Conservation (phyloP, 1,139 yeast genomes). For the Candida sanyaensis region DNA sequence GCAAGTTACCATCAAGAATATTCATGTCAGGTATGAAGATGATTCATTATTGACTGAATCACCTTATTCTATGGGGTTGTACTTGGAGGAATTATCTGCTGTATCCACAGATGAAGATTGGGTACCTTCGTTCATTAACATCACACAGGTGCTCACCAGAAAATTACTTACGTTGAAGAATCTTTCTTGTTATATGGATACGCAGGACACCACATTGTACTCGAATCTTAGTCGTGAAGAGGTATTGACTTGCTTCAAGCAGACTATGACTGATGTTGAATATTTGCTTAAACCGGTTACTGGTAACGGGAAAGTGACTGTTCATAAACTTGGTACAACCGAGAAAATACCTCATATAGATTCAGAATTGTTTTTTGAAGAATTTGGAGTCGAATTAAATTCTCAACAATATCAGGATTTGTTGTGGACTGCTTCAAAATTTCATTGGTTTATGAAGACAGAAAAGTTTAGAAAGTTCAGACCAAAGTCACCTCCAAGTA, state of each 20-base stretch:
- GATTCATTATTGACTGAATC: slow-evolving; percentile 59
- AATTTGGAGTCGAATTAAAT: slow-evolving; percentile 82
- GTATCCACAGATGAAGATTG: slow-evolving; percentile 85
- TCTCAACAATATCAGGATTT: slow-evolving; percentile 83
- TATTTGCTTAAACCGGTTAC: slow-evolving; percentile 84
- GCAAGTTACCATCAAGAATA: slow-evolving; percentile 89
- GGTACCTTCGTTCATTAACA: slow-evolving; percentile 83
- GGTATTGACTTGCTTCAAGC: slow-evolving; percentile 42
- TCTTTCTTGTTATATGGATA: slow-evolving; percentile 84
- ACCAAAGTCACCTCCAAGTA: slow-evolving; percentile 60
- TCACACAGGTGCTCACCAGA: slow-evolving; percentile 66
- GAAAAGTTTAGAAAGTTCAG: slow-evolving; percentile 70
- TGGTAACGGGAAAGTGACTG: slow-evolving; percentile 80
- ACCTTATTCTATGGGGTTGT: slow-evolving; percentile 83
- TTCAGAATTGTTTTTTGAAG: slow-evolving; percentile 80
- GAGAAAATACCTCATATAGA: slow-evolving; percentile 70
- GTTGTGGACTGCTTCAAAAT: slow-evolving; percentile 77
- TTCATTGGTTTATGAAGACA: slow-evolving; percentile 78
- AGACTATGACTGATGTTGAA: slow-evolving; percentile 43
- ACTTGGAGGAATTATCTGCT: slow-evolving; percentile 86
- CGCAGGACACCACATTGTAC: slow-evolving; percentile 56
- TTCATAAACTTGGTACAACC: slow-evolving; percentile 78
- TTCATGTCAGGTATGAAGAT: slow-evolving; percentile 92
- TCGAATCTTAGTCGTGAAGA: slow-evolving; percentile 42
- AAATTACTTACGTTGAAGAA: slow-evolving; percentile 78